Conservation (phyloP, 2,329 filamentous ascomycete species). For the Fusarium globosum region DNA sequence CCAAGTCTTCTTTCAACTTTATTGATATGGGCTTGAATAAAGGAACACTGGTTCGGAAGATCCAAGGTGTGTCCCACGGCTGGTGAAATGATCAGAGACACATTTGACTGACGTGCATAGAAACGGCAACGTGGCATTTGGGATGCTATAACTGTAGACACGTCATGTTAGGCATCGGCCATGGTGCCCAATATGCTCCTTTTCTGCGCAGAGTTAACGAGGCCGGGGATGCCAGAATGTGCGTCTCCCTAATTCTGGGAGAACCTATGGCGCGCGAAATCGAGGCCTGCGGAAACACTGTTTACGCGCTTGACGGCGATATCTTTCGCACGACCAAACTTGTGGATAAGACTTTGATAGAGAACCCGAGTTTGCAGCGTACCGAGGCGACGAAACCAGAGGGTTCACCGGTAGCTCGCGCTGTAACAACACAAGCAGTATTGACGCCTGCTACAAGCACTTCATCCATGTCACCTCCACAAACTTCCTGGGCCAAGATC, state of each 20-base stretch:
- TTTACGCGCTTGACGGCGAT: constrained; percentile 57
- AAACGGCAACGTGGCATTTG: constrained; percentile 66
- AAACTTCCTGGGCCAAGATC: constrained; percentile 51
- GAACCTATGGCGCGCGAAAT: constrained; percentile 63
- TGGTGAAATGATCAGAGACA: background rate
- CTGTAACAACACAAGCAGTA: constrained; percentile 23
- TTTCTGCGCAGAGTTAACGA: constrained; percentile 66
- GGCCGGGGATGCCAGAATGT: constrained; percentile 54
- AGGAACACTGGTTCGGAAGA: constrained; percentile 69
- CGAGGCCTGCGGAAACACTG: constrained; percentile 57
- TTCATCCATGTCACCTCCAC: constrained; percentile 37
- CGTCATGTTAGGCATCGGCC: constrained; percentile 70
- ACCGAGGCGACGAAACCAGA: constrained; percentile 7
- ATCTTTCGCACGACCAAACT: constrained; percentile 68
- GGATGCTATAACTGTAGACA: constrained; percentile 71
- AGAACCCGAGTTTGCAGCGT: background rate
- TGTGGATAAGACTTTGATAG: constrained; percentile 47
- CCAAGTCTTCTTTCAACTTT: constrained; percentile 70
- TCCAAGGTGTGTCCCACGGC: constrained; percentile 60
- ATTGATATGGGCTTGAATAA: constrained; percentile 70
- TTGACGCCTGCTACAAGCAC: constrained; percentile 43
- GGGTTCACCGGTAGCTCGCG: constrained; percentile 17
- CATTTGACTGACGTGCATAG: constrained; percentile 47
- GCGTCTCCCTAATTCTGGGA: constrained; percentile 67
- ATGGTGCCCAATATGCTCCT: constrained; percentile 69